A percentile compares a stretch with the other conserved stretches of the same genome.
phyloP scores from a whole-genome alignment of 129 eudicot genomes.

The Mikania micrantha region DNA sequence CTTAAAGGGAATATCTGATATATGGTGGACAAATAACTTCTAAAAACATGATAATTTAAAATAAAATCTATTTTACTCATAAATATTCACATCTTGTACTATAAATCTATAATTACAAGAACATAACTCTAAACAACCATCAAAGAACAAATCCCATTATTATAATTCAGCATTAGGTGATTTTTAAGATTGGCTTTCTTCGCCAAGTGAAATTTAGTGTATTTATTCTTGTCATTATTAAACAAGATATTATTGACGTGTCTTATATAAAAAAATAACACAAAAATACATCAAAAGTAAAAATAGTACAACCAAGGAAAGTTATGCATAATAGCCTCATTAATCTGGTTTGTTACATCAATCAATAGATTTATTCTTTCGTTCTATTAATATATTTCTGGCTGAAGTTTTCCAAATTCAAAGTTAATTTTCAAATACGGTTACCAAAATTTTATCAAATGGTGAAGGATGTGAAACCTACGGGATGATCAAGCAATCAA shows the following conservation, averaged over 20 bases:
- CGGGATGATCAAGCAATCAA: background rate
- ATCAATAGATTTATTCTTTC: too few species aligned
- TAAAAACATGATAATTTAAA: background rate
- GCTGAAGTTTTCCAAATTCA: background rate
- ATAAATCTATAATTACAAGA: too few species aligned
- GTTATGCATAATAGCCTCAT: background rate
- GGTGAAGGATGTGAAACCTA: background rate
- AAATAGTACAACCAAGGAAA: background rate
- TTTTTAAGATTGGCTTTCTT: background rate
- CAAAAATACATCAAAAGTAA: background rate
- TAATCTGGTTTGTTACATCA: background rate
- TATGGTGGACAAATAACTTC: background rate
- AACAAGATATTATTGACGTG: background rate
- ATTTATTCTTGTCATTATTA: too few species aligned
- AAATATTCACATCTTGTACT: background rate
- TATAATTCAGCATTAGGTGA: background rate
- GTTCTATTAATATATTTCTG: background rate
- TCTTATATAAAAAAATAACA: background rate
- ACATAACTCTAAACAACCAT: background rate
- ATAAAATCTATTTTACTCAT: background rate
- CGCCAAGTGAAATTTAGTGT: too few species aligned
- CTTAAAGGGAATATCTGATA: background rate
- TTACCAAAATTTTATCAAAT: too few species aligned
- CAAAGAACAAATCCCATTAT: background rate
- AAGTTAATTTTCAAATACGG: background rate